Evolutionary conservation across 352 stramenopile genomes (phyloP).

Genomic region (Phytophthora tentaculata): DNA sequence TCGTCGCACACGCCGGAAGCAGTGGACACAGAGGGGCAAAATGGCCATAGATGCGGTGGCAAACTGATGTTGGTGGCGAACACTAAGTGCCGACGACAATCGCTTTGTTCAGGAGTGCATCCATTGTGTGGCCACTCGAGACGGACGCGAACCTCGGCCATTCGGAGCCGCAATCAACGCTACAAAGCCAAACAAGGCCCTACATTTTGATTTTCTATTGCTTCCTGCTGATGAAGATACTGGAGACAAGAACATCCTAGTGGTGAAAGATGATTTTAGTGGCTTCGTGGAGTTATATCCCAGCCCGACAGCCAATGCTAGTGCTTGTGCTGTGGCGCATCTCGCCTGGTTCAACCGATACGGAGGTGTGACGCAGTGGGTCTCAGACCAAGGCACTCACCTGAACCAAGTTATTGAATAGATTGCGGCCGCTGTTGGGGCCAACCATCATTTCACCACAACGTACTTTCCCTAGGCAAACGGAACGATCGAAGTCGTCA

Average conservation of each 20-base stretch:
- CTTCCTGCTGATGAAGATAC: conserved; percentile 20
- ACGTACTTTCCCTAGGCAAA: neutral
- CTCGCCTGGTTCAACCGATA: neutral
- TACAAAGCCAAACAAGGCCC: conserved; percentile 40
- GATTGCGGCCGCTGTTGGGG: neutral
- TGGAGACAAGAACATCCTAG: conserved; percentile 20
- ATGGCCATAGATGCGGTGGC: conserved; percentile 14
- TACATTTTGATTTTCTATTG: conserved; percentile 42
- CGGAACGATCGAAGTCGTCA: neutral
- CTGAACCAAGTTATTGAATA: neutral
- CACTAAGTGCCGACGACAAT: conserved; percentile 5
- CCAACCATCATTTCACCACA: conserved; percentile 1
- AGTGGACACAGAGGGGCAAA: conserved; percentile 32
- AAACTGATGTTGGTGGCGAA: conserved; percentile 23
- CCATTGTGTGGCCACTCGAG: conserved; percentile 18
- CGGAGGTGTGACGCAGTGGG: neutral
- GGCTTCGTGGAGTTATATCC: neutral
- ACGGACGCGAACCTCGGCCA: conserved; percentile 14
- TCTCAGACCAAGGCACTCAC: neutral
- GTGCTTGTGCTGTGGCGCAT: neutral
- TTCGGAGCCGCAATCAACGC: conserved; percentile 32
- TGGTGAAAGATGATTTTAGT: conserved; percentile 11
- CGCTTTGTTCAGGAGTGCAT: conserved; percentile 28
- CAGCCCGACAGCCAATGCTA: neutral
- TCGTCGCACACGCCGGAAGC: conserved; percentile 30